phyloP scores from a whole-genome alignment of 129 eudicot species.

The Flaveria sonorensis region DNA sequence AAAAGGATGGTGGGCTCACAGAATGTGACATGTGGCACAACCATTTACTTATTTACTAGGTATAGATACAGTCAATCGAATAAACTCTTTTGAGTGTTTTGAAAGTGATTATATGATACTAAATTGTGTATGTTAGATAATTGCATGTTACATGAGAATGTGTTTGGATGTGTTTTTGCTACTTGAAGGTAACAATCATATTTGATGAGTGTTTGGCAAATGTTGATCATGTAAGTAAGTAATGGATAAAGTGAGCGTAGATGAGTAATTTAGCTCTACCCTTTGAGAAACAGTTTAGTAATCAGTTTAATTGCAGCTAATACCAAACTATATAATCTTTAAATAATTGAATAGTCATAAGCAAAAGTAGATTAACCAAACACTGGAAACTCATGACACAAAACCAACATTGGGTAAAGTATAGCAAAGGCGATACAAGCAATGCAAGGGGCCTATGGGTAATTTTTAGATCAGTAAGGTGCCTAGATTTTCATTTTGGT shows the following conservation, averaged over 20 bases:
- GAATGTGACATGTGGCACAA: no score
- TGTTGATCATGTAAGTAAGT: not conserved
- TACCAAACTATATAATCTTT: not conserved
- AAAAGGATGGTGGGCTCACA: no score
- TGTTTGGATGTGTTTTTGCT: not conserved
- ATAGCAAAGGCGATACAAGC: no score
- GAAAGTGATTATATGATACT: not conserved
- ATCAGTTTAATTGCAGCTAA: not conserved
- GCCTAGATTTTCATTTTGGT: no score
- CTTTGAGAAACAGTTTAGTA: not conserved
- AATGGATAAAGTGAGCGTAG: not conserved
- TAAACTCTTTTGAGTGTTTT: no score
- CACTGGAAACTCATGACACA: not conserved
- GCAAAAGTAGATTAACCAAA: not conserved
- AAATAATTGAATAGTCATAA: not conserved
- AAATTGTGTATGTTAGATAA: not conserved
- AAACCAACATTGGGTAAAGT: no score
- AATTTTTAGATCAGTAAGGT: no score
- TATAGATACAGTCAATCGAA: no score
- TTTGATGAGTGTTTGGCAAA: no score
- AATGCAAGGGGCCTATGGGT: no score
- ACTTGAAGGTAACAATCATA: not conserved
- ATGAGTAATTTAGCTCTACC: not conserved
- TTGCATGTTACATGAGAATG: not conserved
- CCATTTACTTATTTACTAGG: no score